phyloP scores from a whole-genome alignment of 306 rosid species.

The Notholithocarpus densiflorus region DNA sequence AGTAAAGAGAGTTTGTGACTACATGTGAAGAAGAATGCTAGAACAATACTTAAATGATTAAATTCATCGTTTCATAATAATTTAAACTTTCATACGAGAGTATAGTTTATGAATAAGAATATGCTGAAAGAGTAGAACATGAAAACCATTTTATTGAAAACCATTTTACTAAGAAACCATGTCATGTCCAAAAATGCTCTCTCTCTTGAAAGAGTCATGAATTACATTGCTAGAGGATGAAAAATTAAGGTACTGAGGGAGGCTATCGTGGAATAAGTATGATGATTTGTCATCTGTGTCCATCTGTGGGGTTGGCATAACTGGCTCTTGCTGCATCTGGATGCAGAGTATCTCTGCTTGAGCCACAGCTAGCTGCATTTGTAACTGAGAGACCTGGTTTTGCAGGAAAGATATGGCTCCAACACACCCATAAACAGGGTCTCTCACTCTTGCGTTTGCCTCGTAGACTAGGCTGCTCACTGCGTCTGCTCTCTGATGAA shows the following conservation, averaged over 20 bases:
- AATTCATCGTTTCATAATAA: no score
- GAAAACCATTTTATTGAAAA: slow-evolving; percentile 7
- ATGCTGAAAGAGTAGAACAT: neutral
- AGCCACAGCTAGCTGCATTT: slow-evolving; percentile 91
- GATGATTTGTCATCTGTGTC: slow-evolving; percentile 38
- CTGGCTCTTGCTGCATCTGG: slow-evolving; percentile 70
- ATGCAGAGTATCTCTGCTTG: slow-evolving; percentile 86
- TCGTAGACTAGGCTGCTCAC: slow-evolving; percentile 93
- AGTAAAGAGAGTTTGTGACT: no score
- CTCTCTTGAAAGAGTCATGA: slow-evolving; percentile 54
- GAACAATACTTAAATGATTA: no score
- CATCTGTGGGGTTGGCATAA: slow-evolving; percentile 26
- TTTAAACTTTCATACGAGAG: no score
- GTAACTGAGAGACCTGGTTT: slow-evolving; percentile 80
- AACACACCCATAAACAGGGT: slow-evolving; percentile 91
- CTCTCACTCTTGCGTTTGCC: slow-evolving; percentile 87
- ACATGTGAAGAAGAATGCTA: no score
- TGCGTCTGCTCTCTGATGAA: slow-evolving; percentile 79
- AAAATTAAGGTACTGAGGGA: slow-evolving; percentile 51
- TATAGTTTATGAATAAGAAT: neutral
- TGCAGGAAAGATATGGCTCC: slow-evolving; percentile 82
- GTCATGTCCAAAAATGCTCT: slow-evolving; percentile 56
- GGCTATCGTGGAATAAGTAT: slow-evolving; percentile 32
- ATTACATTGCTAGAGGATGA: slow-evolving; percentile 52
- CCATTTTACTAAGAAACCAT: slow-evolving; percentile 58